Evolutionary conservation across 441 rosid genomes (phyloP).

Genomic region (Manihot esculenta): DNA sequence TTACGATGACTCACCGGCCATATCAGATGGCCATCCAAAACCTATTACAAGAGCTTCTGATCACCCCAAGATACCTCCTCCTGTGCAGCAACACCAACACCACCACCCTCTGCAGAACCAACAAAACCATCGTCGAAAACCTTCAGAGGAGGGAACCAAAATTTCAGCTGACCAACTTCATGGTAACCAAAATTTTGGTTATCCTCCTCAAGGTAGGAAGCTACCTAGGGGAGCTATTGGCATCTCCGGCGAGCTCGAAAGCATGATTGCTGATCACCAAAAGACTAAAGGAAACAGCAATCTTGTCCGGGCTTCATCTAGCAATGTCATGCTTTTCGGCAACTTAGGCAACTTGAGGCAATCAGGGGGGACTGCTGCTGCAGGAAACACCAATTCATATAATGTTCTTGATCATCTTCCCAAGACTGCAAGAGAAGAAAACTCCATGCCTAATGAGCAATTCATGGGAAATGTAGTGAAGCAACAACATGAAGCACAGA

Average conservation of each 20-base stretch:
- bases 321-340: conserved; percentile 73
- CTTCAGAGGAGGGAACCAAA: conserved; percentile 22
- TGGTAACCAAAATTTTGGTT: conserved; percentile 21
- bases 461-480: conserved; percentile 56
- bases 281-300: conserved; percentile 46
- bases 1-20: conserved; percentile 17
- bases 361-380: conserved; percentile 30
- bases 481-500: conserved; percentile 24
- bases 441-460: conserved; percentile 21
- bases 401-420: conserved; percentile 26
- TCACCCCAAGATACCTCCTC: conserved; percentile 31
- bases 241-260: conserved; percentile 87
- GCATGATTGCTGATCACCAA: conserved; percentile 68
- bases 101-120: conserved; percentile 8
- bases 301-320: conserved; percentile 81
- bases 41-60: conserved; percentile 36
- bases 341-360: conserved; percentile 76
- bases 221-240: conserved; percentile 55
- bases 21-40: conserved; percentile 22
- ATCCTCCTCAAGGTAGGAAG: conserved; percentile 39
- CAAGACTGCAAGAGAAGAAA: conserved; percentile 23
- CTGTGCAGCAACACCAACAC: not conserved
- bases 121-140: conserved; percentile 23
- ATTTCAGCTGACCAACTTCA: conserved; percentile 4
- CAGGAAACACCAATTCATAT: conserved; percentile 23